Conservation (phyloP, 1,139 yeast species). For the Zygosaccharomyces sapae region DNA sequence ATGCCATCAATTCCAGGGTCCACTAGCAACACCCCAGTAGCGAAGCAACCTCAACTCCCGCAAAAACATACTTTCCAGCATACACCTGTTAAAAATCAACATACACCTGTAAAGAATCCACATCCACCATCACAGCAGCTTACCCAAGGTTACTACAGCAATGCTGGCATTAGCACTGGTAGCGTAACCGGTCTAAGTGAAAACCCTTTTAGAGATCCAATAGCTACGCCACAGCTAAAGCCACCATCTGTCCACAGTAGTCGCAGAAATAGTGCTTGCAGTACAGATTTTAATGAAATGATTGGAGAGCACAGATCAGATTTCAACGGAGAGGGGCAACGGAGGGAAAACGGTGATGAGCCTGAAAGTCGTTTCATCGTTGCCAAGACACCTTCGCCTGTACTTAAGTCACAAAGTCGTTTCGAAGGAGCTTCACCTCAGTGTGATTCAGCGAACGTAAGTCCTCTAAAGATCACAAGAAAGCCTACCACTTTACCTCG, state of each 20-base stretch:
- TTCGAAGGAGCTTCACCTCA: slow-evolving; percentile 27
- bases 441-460: slow-evolving; percentile 17
- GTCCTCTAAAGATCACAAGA: slow-evolving; percentile 36
- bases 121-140: slow-evolving; percentile 2
- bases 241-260: slow-evolving; percentile 14
- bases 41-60: slow-evolving; percentile 21
- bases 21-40: slow-evolving; percentile 27
- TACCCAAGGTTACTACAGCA: slow-evolving; percentile 6
- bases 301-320: slow-evolving; percentile 2
- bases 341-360: slow-evolving; percentile 11
- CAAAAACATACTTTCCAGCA: slow-evolving; percentile 33
- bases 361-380: slow-evolving; percentile 23
- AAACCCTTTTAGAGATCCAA: slow-evolving; percentile 11
- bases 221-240: slow-evolving; percentile 16
- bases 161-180: not conserved
- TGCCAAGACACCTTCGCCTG: slow-evolving; percentile 39
- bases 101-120: slow-evolving; percentile 8
- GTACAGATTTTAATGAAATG: slow-evolving; percentile 8
- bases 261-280: slow-evolving; percentile 13
- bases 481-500: slow-evolving; percentile 75
- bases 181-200: slow-evolving; percentile 6
- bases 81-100: slow-evolving; percentile 25
- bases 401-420: slow-evolving; percentile 34
- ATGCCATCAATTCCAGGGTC: slow-evolving; percentile 34
- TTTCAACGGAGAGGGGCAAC: slow-evolving; percentile 10